phyloP scores from a whole-genome alignment of 768 basidiomycete species.

The Lactarius trivialis region DNA sequence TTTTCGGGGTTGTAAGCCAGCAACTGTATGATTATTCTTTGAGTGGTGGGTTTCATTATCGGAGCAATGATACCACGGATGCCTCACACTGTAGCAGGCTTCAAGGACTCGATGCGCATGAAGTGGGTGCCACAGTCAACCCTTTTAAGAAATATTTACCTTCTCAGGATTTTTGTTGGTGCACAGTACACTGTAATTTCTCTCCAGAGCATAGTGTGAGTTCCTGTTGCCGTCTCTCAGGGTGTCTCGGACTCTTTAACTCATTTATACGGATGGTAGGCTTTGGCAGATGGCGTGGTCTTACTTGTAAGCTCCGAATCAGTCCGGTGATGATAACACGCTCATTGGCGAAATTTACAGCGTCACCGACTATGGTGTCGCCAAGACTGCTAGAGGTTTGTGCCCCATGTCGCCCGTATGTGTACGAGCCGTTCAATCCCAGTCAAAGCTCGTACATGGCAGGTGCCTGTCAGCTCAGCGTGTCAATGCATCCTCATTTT shows the following conservation, averaged over 20 bases:
- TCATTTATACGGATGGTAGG: not conserved
- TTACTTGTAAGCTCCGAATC: not conserved
- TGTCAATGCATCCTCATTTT: not conserved
- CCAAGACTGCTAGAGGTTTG: not conserved
- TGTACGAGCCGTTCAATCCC: not conserved
- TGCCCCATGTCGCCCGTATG: not conserved
- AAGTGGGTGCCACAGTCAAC: not conserved
- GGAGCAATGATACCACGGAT: not conserved
- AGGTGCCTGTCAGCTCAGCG: not conserved
- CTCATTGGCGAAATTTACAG: not conserved
- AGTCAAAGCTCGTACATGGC: not conserved
- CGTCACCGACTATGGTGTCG: not conserved
- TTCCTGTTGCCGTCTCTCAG: not conserved
- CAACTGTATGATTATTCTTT: constrained; percentile 4
- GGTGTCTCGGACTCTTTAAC: not conserved
- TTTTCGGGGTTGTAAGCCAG: constrained; percentile 2
- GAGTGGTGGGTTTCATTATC: not conserved
- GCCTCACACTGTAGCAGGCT: not conserved
- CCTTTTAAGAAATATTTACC: not conserved
- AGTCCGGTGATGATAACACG: not conserved
- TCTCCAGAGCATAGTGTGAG: not conserved
- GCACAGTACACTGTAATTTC: not conserved
- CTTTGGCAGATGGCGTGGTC: not conserved
- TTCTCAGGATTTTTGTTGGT: not conserved
- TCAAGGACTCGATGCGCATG: not conserved